Conservation (phyloP, 1,284 basidiomycete species). For the Ganoderma sinense region DNA sequence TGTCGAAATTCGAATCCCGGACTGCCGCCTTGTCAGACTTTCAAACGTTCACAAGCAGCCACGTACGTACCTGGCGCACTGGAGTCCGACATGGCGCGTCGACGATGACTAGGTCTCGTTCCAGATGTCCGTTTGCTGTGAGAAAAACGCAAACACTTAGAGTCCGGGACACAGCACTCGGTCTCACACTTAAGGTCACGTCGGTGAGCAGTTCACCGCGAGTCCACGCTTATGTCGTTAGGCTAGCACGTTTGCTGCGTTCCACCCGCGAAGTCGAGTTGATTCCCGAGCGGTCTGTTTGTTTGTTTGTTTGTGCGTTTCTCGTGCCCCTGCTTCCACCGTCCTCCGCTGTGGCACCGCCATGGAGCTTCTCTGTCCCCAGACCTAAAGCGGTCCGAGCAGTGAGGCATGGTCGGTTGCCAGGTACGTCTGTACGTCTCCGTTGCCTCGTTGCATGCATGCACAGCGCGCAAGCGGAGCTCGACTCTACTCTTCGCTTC, state of each 20-base stretch:
- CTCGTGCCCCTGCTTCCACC: background rate
- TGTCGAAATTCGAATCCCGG: background rate
- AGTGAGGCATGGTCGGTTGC: background rate
- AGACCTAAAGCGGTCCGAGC: slow-evolving; percentile 3
- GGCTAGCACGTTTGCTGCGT: slow-evolving; percentile 2
- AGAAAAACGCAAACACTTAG: background rate
- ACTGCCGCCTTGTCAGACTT: background rate
- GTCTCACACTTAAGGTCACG: background rate
- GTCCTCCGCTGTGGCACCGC: slow-evolving; percentile 4
- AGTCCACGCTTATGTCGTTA: background rate
- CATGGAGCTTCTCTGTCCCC: slow-evolving; percentile 2
- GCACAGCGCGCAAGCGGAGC: background rate
- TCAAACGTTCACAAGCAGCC: background rate
- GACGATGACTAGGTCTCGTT: background rate
- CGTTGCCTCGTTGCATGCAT: background rate
- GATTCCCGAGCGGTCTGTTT: slow-evolving; percentile 1
- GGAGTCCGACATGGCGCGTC: background rate
- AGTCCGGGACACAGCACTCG: background rate
- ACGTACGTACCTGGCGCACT: slow-evolving; percentile 2
- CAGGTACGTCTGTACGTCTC: slow-evolving; percentile 2
- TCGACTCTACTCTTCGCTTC: background rate
- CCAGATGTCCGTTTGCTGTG: background rate
- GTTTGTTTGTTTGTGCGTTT: background rate
- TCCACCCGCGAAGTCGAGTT: background rate
- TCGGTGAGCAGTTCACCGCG: background rate